phyloP scores from a whole-genome alignment of 306 rosid species.

The Vicia faba region DNA sequence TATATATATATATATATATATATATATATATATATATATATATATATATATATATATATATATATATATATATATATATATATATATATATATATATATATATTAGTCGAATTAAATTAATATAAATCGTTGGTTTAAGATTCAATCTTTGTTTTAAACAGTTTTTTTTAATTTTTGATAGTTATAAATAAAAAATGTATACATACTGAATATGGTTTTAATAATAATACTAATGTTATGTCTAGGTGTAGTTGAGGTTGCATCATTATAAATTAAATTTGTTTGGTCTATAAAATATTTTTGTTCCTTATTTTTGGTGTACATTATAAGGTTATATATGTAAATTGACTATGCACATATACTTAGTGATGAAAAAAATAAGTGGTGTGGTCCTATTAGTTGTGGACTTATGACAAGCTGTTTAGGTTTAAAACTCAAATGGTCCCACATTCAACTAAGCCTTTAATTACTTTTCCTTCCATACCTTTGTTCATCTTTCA shows the following conservation, averaged over 20 bases:
- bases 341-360: slow-evolving; percentile 14
- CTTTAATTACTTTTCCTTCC: slow-evolving; percentile 44
- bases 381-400: slow-evolving; percentile 60
- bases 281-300: neutral
- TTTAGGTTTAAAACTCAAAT: slow-evolving; percentile 49
- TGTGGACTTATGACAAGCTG: slow-evolving; percentile 52
- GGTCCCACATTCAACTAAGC: slow-evolving; percentile 65
- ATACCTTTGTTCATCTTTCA: slow-evolving; percentile 42
- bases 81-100: too few relatives aligned
- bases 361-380: slow-evolving; percentile 27
- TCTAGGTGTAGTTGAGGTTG: slow-evolving; percentile 35
- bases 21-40: too few relatives aligned
- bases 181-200: neutral
- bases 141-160: too few relatives aligned
- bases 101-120: too few relatives aligned
- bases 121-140: too few relatives aligned
- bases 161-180: too few relatives aligned
- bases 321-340: slow-evolving; percentile 35
- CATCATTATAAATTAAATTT: slow-evolving; percentile 30
- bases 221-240: slow-evolving; percentile 8
- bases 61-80: too few relatives aligned
- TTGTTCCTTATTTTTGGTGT: slow-evolving; percentile 29
- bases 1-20: too few relatives aligned
- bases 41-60: too few relatives aligned
- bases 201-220: neutral